phyloP scores from a whole-genome alignment of 805 yeast genomes.

The Candida ortonii region DNA sequence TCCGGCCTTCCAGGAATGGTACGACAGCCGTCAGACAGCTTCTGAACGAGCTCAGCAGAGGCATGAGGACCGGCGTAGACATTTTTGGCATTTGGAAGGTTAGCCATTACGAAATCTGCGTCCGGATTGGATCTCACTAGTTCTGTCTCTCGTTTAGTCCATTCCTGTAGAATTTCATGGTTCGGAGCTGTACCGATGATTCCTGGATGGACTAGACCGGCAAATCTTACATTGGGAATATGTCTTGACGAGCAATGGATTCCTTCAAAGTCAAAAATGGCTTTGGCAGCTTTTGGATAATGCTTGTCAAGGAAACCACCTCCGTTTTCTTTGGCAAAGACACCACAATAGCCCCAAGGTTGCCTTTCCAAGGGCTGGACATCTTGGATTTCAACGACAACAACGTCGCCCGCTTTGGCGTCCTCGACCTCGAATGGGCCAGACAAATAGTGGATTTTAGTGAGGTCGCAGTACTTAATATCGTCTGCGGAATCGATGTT shows the following conservation, averaged over 20 bases:
- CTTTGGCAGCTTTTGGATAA: conserved; percentile 51
- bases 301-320: conserved; percentile 49
- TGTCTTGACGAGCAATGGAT: conserved; percentile 49
- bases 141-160: conserved; percentile 43
- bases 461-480: conserved; percentile 42
- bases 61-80: conserved; percentile 43
- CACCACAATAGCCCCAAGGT: conserved; percentile 54
- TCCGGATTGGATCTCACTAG: conserved; percentile 36
- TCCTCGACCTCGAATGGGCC: conserved; percentile 47
- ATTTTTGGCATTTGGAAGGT: conserved; percentile 34
- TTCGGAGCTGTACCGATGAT: conserved; percentile 52
- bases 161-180: conserved; percentile 38
- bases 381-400: conserved; percentile 48
- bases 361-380: conserved; percentile 51
- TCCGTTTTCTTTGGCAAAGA: conserved; percentile 47
- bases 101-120: conserved; percentile 38
- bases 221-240: conserved; percentile 47
- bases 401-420: conserved; percentile 47
- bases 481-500: conserved; percentile 50
- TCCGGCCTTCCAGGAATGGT: conserved; percentile 54
- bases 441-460: conserved; percentile 45
- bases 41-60: conserved; percentile 30
- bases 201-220: conserved; percentile 52
- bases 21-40: conserved; percentile 42
- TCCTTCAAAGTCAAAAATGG: conserved; percentile 52